A percentile compares a stretch with the other conserved stretches of the same genome.
These are phyloP conservation scores for Elongisporangium undulatum DNA, from an alignment of 352 stramenopile species.

Conservation along the genomic window DNA sequence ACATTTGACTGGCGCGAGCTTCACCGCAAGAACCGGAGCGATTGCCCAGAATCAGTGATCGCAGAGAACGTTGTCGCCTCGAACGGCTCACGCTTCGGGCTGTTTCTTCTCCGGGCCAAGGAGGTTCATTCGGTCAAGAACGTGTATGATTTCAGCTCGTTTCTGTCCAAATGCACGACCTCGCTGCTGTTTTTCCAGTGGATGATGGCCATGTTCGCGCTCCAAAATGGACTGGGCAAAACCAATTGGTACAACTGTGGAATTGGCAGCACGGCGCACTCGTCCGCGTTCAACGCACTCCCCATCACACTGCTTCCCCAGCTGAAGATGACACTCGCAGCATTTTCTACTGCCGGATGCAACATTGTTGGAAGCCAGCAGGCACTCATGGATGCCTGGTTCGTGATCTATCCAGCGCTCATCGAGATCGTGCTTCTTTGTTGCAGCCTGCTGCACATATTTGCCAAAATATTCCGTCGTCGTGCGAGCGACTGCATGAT, in stretches of 20 bases:
- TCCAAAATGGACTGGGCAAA: constrained; percentile 23
- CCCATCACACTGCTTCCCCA: constrained; percentile 33
- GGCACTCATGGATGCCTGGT: constrained; percentile 16
- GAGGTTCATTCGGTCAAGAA: constrained; percentile 6
- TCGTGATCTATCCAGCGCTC: constrained; percentile 20
- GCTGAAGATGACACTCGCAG: constrained; percentile 30
- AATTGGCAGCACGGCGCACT: constrained; percentile 30
- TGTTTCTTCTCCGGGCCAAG: constrained; percentile 2
- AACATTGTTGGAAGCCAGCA: constrained; percentile 24
- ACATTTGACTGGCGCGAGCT: no score
- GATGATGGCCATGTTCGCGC: constrained; percentile 28
- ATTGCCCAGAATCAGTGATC: no score
- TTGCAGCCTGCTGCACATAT: constrained; percentile 22
- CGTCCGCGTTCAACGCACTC: constrained; percentile 30
- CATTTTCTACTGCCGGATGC: constrained; percentile 34
- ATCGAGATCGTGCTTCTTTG: constrained; percentile 15
- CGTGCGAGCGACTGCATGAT: constrained; percentile 17
- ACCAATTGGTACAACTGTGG: constrained; percentile 21
- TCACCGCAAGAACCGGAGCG: no score
- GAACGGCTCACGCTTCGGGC: constrained; percentile 3
- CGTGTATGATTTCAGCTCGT: constrained; percentile 36
- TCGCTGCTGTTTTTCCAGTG: constrained; percentile 30
- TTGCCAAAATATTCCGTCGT: constrained; percentile 10
- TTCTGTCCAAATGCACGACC: constrained; percentile 42
- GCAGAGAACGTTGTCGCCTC: not conserved